Conservation (phyloP, 2,329 filamentous ascomycete species). For the Orbilia ellipsospora region DNA sequence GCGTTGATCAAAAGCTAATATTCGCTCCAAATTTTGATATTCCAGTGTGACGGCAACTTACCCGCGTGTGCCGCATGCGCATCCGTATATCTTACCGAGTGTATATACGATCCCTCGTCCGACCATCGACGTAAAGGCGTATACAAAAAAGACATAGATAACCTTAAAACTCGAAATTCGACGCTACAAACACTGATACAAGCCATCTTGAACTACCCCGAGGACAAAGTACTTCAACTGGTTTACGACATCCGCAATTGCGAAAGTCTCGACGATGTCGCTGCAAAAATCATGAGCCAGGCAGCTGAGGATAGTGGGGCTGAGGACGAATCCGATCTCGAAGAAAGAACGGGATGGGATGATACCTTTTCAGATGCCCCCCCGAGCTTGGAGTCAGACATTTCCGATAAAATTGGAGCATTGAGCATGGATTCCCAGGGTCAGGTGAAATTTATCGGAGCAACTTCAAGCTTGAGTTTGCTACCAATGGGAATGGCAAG, state of each 20-base stretch:
- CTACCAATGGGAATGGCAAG: slow-evolving; percentile 54
- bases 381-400: slow-evolving; percentile 64
- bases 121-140: slow-evolving; percentile 97
- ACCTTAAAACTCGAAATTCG: slow-evolving; percentile 83
- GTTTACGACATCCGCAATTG: slow-evolving; percentile 89
- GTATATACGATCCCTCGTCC: slow-evolving; percentile 94
- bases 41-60: slow-evolving; percentile 82
- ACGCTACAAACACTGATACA: slow-evolving; percentile 93
- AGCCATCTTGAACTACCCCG: slow-evolving; percentile 83
- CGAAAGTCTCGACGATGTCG: slow-evolving; percentile 76
- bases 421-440: slow-evolving; percentile 49
- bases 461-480: slow-evolving; percentile 49
- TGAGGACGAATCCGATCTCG: slow-evolving; percentile 59
- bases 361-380: slow-evolving; percentile 68
- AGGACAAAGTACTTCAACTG: slow-evolving; percentile 83
- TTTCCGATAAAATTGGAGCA: slow-evolving; percentile 52
- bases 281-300: slow-evolving; percentile 69
- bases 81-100: slow-evolving; percentile 89
- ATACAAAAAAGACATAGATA: slow-evolving; percentile 92
- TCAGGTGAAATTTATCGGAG: slow-evolving; percentile 52
- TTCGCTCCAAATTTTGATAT: slow-evolving; percentile 3
- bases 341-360: slow-evolving; percentile 65
- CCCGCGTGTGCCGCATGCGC: slow-evolving; percentile 96
- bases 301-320: slow-evolving; percentile 66
- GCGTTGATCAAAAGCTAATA: no score